Base-by-base conservation (phyloP, 148 eudicot genomes). In the Beta vulgaris region DNA sequence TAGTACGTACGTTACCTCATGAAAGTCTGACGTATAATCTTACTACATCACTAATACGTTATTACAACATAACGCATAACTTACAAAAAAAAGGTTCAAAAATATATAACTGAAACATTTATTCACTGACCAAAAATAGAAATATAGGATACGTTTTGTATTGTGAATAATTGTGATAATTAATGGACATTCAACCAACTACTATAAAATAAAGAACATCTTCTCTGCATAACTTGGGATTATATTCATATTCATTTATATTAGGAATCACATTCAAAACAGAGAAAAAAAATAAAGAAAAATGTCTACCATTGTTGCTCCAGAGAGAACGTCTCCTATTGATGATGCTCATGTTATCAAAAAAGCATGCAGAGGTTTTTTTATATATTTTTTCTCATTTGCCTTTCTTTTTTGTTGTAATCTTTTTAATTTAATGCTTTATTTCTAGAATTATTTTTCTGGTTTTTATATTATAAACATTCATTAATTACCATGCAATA, bases 261-360 rank as follows among this genome's bases (percentile, higher is more conserved):
- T 28, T 37, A 1, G 7, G 16, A 53, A 67, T 42, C 1, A 55
- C 28, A n/a, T 16, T 55, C 23, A 16, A 1, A n/a, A 7, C 0
- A 21, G 57, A 61, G 61, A 46, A 23, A 13, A 9, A 21, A 21
- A 35, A 8, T 14, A 32, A 26, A 58, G 12, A 0, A 48, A 25
- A 54, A 93, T 93, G 98, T 82, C 98, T 58, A 93, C 91, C 82
- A 71, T 93, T 48, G 73, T 85, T 79, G 85, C 76, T 72, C 90
- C 90, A 55, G 86, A 84, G 43, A 70, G 82, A 36, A 54, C 86
- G 32, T 89, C 92, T 82, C 87, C 98, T 26, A 80, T 81, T 84
- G 94, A 88, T 36, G 98, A 93, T 88, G 97, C 97, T 32, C 93
- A 86, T 68, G 84, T 79, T 70, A 82, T 93, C 63, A 86, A 84